Evolutionary conservation across 1,284 basidiomycete species (phyloP).

Genomic region (Singerocomus inundabilis): DNA sequence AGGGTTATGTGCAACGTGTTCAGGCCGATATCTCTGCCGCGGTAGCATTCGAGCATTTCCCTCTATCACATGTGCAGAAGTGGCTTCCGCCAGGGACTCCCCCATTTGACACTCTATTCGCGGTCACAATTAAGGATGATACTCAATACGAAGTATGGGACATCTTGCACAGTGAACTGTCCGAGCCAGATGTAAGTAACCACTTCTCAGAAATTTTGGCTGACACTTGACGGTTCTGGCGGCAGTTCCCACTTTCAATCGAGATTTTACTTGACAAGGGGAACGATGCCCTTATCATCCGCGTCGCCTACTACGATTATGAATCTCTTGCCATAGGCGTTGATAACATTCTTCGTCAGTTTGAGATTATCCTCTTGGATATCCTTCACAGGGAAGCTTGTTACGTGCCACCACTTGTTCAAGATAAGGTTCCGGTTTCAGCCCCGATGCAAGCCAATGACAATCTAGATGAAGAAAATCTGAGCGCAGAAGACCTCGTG

Average conservation of each 20-base stretch:
- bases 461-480: background rate
- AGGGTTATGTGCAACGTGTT: constrained; percentile 33
- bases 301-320: constrained; percentile 17
- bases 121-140: constrained; percentile 39
- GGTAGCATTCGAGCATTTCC: constrained; percentile 43
- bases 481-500: constrained; percentile 11
- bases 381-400: constrained; percentile 6
- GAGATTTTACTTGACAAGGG: constrained; percentile 42
- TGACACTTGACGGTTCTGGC: background rate
- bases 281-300: constrained; percentile 14
- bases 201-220: background rate
- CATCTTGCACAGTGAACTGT: constrained; percentile 39
- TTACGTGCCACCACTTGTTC: background rate
- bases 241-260: constrained; percentile 45
- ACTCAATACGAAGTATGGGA: constrained; percentile 27
- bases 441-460: background rate
- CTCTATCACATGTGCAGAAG: constrained; percentile 44
- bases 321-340: constrained; percentile 9
- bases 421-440: background rate
- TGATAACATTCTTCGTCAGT: constrained; percentile 19
- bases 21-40: constrained; percentile 41
- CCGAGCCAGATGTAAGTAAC: constrained; percentile 44
- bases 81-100: constrained; percentile 41
- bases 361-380: constrained; percentile 21
- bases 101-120: constrained; percentile 47